These are phyloP conservation scores for Medicago arabica DNA, from an alignment of 306 rosid genomes.

Conservation along the genomic window DNA sequence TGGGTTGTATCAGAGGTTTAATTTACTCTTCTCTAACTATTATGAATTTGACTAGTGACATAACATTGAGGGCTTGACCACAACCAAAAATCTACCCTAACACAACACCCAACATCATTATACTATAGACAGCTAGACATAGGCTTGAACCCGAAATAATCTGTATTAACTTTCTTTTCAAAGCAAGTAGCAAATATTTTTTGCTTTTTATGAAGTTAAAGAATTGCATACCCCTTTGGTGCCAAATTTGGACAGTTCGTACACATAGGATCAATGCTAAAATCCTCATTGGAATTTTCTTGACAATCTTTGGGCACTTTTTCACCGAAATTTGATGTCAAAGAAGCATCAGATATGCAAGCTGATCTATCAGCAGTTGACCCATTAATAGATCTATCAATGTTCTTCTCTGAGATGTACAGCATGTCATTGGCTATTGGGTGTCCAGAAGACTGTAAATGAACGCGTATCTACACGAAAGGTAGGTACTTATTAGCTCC, in stretches of 20 bases:
- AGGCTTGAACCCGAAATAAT: background rate
- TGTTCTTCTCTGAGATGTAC: constrained; percentile 62
- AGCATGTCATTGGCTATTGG: constrained; percentile 88
- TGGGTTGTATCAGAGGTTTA: background rate
- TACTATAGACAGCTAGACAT: constrained; percentile 4
- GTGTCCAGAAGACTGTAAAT: constrained; percentile 75
- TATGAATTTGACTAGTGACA: background rate
- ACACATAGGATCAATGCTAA: constrained; percentile 82
- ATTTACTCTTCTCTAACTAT: background rate
- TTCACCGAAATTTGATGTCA: constrained; percentile 42
- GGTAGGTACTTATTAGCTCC: constrained; percentile 19
- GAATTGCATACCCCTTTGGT: constrained; percentile 72
- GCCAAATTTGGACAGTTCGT: constrained; percentile 89
- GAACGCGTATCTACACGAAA: constrained; percentile 81
- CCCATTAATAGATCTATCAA: constrained; percentile 53
- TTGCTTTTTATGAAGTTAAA: constrained; percentile 14
- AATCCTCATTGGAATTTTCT: constrained; percentile 54
- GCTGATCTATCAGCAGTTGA: constrained; percentile 69
- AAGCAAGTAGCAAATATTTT: constrained; percentile 10
- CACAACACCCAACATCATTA: constrained; percentile 22
- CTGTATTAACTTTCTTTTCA: background rate
- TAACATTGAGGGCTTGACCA: constrained; percentile 19
- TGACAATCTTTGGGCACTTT: constrained; percentile 43
- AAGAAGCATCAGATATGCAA: constrained; percentile 46
- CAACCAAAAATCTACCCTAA: constrained; percentile 16